Conservation (phyloP, 2,329 filamentous ascomycete species). For the Verticillium longisporum region DNA sequence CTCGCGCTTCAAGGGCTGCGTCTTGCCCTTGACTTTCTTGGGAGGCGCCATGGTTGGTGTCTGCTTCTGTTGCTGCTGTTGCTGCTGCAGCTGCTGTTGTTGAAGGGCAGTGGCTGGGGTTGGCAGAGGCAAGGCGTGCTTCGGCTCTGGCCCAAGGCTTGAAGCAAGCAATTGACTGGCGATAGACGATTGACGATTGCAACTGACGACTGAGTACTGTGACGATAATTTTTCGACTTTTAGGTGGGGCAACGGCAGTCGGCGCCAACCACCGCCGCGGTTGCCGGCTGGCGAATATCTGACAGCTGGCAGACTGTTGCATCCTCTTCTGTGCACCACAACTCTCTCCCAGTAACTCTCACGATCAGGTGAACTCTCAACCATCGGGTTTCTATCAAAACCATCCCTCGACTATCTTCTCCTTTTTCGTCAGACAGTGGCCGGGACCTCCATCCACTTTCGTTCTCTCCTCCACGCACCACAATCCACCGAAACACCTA, state of each 20-base stretch:
- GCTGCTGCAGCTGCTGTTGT: too few species aligned
- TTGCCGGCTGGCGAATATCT: neutral
- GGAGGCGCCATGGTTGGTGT: slow-evolving; percentile 7
- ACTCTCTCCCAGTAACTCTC: too few species aligned
- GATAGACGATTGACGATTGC: neutral
- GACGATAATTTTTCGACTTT: neutral
- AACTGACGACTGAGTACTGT: neutral
- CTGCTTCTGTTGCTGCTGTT: too few species aligned
- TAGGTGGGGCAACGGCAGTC: neutral
- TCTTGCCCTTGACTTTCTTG: slow-evolving; percentile 18
- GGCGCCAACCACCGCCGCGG: neutral
- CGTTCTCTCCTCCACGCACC: too few species aligned
- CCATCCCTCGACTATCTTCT: too few species aligned
- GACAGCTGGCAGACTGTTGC: neutral
- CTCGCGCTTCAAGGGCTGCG: slow-evolving; percentile 26
- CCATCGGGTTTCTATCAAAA: too few species aligned
- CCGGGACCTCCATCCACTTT: too few species aligned
- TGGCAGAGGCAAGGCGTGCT: slow-evolving; percentile 1
- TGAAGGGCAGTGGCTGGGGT: neutral
- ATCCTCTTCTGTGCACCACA: too few species aligned
- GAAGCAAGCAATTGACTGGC: too few species aligned
- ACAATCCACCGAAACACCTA: too few species aligned
- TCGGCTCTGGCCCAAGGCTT: slow-evolving; percentile 3
- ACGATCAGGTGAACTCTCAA: too few species aligned
- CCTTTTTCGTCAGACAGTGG: too few species aligned